phyloP scores from a whole-genome alignment of 352 stramenopile genomes.

The Pythium dissimile region DNA sequence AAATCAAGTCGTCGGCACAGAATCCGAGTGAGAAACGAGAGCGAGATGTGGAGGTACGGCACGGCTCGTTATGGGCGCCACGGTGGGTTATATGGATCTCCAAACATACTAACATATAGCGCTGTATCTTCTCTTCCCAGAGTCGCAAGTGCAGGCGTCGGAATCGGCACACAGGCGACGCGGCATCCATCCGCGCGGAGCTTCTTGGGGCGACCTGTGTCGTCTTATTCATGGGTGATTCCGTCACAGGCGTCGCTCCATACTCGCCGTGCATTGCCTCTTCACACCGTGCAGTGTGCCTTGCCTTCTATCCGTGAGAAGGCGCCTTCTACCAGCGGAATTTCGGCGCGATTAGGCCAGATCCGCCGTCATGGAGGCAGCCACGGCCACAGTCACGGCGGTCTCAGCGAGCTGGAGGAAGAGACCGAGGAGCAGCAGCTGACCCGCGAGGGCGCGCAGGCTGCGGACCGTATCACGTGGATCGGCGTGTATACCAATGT shows the following conservation, averaged over 20 bases:
- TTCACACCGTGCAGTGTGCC: neutral
- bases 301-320: too few relatives aligned
- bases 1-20: too few relatives aligned
- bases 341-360: neutral
- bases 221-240: neutral
- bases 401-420: constrained; percentile 15
- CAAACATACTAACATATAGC: neutral
- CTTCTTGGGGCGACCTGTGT: neutral
- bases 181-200: neutral
- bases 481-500: constrained; percentile 67
- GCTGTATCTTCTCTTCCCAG: neutral
- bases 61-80: neutral
- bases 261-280: neutral
- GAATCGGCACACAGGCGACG: constrained; percentile 17
- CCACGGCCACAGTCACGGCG: constrained; percentile 27
- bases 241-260: neutral
- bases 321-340: neutral
- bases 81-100: neutral
- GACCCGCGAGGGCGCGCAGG: constrained; percentile 31
- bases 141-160: constrained; percentile 15
- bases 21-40: neutral
- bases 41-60: constrained; percentile 21
- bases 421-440: constrained; percentile 26
- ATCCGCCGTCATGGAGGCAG: constrained; percentile 14
- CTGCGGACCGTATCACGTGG: constrained; percentile 69